Percentiles rank a stretch among this genome's conserved stretches.
Evolutionary conservation across 768 basidiomycete species (phyloP).

Genomic region (Macrocybe gigantea): DNA sequence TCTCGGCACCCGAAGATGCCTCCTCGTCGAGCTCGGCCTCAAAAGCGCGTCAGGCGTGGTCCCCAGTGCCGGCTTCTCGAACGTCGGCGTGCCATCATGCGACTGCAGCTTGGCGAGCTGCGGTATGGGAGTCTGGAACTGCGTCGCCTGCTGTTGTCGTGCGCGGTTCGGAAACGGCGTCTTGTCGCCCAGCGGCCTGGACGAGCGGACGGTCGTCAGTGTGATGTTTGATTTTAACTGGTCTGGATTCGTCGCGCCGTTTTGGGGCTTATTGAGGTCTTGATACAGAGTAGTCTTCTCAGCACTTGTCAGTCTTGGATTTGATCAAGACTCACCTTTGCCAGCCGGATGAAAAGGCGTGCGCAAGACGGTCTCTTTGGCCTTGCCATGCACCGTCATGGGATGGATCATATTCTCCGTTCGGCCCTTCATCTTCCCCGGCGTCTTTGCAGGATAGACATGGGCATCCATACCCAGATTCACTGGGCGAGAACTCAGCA

Average conservation of each 20-base stretch:
- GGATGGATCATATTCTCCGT: constrained; percentile 43
- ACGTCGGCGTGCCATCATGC: constrained; percentile 6
- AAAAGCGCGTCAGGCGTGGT: constrained; percentile 36
- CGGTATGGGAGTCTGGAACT: constrained; percentile 28
- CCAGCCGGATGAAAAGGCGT: constrained; percentile 31
- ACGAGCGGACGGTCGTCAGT: constrained; percentile 14
- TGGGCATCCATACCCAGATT: constrained; percentile 23
- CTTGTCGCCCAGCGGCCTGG: constrained; percentile 63
- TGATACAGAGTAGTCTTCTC: too few relatives aligned
- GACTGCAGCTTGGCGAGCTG: constrained; percentile 23
- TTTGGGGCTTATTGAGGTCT: constrained; percentile 9
- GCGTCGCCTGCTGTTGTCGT: constrained; percentile 10
- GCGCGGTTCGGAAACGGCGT: constrained; percentile 71
- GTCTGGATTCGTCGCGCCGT: constrained; percentile 16
- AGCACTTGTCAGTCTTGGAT: not conserved
- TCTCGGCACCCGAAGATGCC: constrained; percentile 51
- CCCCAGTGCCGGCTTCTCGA: constrained; percentile 9
- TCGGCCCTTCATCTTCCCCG: constrained; percentile 41
- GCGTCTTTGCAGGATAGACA: constrained; percentile 42
- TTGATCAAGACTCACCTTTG: constrained; percentile 19
- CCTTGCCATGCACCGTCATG: constrained; percentile 39
- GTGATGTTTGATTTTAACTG: constrained; percentile 13
- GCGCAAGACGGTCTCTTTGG: constrained; percentile 28
- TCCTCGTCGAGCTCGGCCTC: constrained; percentile 65
- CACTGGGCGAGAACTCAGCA: constrained; percentile 34